Conservation (phyloP, 2,329 filamentous ascomycete genomes). For the Raffaelea albimanens region DNA sequence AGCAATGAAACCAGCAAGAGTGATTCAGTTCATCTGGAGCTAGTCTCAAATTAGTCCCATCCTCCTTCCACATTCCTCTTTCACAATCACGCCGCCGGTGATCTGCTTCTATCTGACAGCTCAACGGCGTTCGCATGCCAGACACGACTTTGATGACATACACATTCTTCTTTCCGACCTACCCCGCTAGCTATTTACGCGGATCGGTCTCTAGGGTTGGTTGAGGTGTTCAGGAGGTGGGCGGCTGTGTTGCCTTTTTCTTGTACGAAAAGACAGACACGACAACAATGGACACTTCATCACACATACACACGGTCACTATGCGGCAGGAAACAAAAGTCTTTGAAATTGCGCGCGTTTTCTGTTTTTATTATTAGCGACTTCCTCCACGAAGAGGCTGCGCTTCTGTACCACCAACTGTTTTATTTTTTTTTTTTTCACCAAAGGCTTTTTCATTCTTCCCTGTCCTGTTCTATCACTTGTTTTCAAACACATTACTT, state of each 20-base stretch:
- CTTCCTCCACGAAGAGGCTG: neutral
- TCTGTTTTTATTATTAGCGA: constrained; percentile 6
- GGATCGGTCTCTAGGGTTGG: constrained; percentile 16
- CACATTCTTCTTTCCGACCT: constrained; percentile 22
- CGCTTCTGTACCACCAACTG: neutral
- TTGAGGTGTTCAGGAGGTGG: constrained; percentile 12
- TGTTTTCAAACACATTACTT: neutral
- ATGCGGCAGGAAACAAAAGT: neutral
- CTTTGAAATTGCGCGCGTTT: constrained; percentile 1
- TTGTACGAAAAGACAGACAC: constrained; percentile 5
- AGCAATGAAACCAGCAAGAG: neutral
- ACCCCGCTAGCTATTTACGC: constrained; percentile 18
- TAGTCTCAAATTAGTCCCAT: neutral
- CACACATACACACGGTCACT: neutral
- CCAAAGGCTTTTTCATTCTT: neutral
- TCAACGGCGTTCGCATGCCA: constrained; percentile 22
- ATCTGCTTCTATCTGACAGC: neutral
- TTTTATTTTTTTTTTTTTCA: neutral
- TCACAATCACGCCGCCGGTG: neutral
- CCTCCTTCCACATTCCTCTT: too few relatives aligned
- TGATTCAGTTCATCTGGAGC: neutral
- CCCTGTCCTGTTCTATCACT: neutral
- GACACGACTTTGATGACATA: constrained; percentile 30
- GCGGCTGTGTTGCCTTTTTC: neutral
- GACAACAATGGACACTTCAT: constrained; percentile 5